Evolutionary conservation across 1,139 yeast species (phyloP).

Genomic region (Torulaspora pretoriensis): DNA sequence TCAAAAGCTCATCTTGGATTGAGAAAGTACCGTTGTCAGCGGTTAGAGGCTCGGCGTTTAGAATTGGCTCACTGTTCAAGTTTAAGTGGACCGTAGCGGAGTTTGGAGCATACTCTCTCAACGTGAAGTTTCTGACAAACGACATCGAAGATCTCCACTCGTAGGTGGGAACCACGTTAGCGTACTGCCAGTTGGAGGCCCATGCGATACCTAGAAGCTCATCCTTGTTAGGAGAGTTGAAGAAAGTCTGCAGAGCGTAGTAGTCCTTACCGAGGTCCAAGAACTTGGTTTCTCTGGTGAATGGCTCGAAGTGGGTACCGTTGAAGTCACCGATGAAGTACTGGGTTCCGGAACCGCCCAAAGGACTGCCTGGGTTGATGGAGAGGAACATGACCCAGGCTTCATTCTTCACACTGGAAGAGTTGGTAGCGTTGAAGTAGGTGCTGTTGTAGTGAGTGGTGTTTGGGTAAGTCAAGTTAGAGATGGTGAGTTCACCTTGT

Average conservation of each 20-base stretch:
- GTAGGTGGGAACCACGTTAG: conserved; percentile 35
- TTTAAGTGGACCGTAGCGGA: conserved; percentile 25
- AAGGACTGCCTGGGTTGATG: conserved; percentile 40
- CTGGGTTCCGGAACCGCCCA: conserved; percentile 40
- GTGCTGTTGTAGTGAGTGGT: conserved; percentile 8
- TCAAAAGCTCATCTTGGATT: conserved; percentile 2
- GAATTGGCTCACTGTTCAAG: conserved; percentile 30
- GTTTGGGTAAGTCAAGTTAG: conserved; percentile 12
- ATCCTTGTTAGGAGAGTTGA: conserved; percentile 22
- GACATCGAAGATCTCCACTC: conserved; percentile 39
- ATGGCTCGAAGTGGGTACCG: conserved; percentile 37
- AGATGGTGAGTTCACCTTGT: conserved; percentile 24
- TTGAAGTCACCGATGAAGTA: conserved; percentile 42
- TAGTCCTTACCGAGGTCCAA: conserved; percentile 39
- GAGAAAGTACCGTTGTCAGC: background rate
- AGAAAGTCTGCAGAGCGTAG: conserved; percentile 38
- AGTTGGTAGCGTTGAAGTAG: conserved; percentile 8
- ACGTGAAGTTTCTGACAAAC: conserved; percentile 33
- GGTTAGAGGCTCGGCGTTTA: conserved; percentile 9
- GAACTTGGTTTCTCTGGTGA: conserved; percentile 30
- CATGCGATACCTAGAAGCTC: conserved; percentile 38
- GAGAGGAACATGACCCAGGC: conserved; percentile 39
- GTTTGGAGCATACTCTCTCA: conserved; percentile 29
- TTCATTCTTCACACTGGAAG: conserved; percentile 3
- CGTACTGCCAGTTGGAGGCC: conserved; percentile 43